A percentile compares a stretch with the other conserved stretches of the same genome.
phyloP scores from a whole-genome alignment of 495 filamentous ascomycete genomes.

The Aspergillus bertholletiae region DNA sequence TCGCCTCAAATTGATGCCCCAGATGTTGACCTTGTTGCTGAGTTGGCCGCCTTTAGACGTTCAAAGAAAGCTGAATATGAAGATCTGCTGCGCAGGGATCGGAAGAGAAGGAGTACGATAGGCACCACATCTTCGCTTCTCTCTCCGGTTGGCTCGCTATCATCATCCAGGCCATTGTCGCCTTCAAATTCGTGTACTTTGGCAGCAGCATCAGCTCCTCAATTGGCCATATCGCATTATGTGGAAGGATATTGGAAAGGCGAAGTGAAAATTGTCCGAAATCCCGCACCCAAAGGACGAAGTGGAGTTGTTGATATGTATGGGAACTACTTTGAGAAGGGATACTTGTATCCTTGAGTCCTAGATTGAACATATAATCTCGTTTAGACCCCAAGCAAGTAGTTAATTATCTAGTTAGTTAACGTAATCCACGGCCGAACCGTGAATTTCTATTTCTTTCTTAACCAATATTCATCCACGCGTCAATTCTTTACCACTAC shows the following conservation, averaged over 20 bases:
- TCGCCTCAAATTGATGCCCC: conserved; percentile 11
- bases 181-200: conserved; percentile 7
- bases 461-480: no score
- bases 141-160: conserved; percentile 9
- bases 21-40: conserved; percentile 44
- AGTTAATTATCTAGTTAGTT: no score
- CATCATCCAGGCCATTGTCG: conserved; percentile 6
- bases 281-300: conserved; percentile 38
- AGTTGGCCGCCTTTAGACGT: conserved; percentile 46
- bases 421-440: no score
- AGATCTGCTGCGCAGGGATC: conserved; percentile 25
- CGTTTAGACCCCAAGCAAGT: neutral
- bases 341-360: conserved; percentile 47
- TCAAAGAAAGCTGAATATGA: conserved; percentile 45
- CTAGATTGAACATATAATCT: neutral
- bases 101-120: conserved; percentile 24
- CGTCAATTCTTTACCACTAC: no score
- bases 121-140: conserved; percentile 17
- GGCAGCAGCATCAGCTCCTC: conserved; percentile 12
- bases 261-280: conserved; percentile 49
- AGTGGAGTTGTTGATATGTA: conserved; percentile 49
- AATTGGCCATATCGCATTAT: conserved; percentile 28
- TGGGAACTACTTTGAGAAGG: conserved; percentile 53
- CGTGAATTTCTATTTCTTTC: no score
- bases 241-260: conserved; percentile 53